Base-by-base conservation (phyloP, 257 asterid genomes). In the Ballota nigra region DNA sequence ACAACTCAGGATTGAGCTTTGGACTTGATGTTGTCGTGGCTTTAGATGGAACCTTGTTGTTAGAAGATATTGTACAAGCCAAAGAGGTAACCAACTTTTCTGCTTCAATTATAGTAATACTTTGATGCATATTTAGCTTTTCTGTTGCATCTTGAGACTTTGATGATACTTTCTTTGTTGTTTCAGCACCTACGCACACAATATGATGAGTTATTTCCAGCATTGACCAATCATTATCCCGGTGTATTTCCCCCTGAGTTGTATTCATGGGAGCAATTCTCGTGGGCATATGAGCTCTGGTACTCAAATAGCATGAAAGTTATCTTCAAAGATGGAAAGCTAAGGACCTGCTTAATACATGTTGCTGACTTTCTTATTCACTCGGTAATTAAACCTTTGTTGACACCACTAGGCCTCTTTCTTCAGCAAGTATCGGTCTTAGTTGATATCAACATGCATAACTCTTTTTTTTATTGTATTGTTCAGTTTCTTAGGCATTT, bases 281-380 rank as follows among this genome's bases (percentile, higher is more conserved):
- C 91, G 33, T 93, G 98, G 97, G 95, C 96, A 80, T 93, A 97
- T 83, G 98, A 93, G 83, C 94, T 93, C 53, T 93, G 97, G 96
- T 93, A 91, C 82, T 89, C 97, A 7, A 91, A 93, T 73, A 89
- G 98, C 82, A 93, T 93, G 97, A 93, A 89, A 71, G 82, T 91
- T 76, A 70, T 89, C 81, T 91, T 91, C 82, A 60, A 66, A 53
- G 92, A 91, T 78, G 96, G 96, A 86, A 84, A 85, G 74, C 87
- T 91, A 18, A 77, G 87, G 57, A 93, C 96, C 61, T 91, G 98
- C 89, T 84, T 93, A 79, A 78, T 93, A 77, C 98, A 96, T 18
- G 34, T 89, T 61, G 97, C 97, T 63, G 97, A 97, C 31, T 89
- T 93, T 78, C 91, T 93, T 73, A 93, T 91, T 80, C 98, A 93